Base-by-base conservation (phyloP, 306 rosid species). In the Sechiopsis laciniata region DNA sequence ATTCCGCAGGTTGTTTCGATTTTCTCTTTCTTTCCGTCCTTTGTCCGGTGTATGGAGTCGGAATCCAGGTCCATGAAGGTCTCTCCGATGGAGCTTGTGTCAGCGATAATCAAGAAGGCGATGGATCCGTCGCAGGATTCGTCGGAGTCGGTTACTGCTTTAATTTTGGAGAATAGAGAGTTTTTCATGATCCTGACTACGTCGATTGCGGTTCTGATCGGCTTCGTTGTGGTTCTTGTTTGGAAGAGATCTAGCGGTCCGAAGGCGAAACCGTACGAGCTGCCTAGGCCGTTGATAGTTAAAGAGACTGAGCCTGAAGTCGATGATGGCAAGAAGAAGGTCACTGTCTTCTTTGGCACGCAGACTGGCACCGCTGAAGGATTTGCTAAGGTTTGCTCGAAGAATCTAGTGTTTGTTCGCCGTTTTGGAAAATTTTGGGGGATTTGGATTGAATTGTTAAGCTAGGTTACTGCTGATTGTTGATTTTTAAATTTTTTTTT, bases 341-440 rank as follows among this genome's bases (percentile, higher is more conserved):
- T 91, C 64, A 84, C 91, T 24, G 73, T 95, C 86, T 91, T 95
- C 83, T 95, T 88, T 51, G 99, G 99, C 26, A 95, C 99, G 19
- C 99, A 95, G 80, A 95, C 99, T 65, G 99, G 99, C 2, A 91
- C 99, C 7, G 99, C 99, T 12, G 99, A 95, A 88, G 99, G 99
- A 6, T 95, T 95, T 69, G 89, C 99, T 9, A 95, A 89, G 95
- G 98, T 88, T 51, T 13, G 81, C 54, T 53, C 26, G 17, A 52
- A n/a, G 55, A 32, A 37, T 19, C 55, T 40, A 19, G 53, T 42
- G 37, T 56, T 29, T 5, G 4, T 42, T 2, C 65, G 6, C 16
- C 7, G 17, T 6, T 48, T 52, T 51, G 7, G 46, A 40, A 7
- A 2, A 5, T 10, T 40, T 40, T 40, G 8, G 10, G 8, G 46